Conservation (phyloP, 257 asterid species). For the Solanum gandarillasii region DNA sequence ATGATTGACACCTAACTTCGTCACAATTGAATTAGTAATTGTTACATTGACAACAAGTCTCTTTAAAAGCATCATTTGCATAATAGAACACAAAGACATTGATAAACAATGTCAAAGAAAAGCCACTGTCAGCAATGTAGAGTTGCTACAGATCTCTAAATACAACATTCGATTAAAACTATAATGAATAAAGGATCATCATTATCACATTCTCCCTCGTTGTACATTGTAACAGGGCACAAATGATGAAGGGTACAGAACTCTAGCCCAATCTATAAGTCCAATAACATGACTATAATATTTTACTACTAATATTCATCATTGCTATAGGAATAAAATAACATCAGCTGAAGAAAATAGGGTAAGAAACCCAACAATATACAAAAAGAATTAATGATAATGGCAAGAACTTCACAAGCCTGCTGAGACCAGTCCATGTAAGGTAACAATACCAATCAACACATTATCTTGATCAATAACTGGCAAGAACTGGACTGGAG, state of each 20-base stretch:
- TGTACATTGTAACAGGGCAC: background rate
- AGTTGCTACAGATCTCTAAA: background rate
- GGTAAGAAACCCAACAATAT: background rate
- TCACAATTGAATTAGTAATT: background rate
- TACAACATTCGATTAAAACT: background rate
- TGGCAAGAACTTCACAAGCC: constrained; percentile 16
- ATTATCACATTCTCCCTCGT: background rate
- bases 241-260: background rate
- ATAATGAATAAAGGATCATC: background rate
- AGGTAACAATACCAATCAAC: constrained; percentile 74
- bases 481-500: constrained; percentile 94
- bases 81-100: background rate
- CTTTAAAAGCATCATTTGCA: background rate
- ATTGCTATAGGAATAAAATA: background rate
- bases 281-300: background rate
- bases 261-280: background rate
- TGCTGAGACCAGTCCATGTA: constrained; percentile 60
- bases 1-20: background rate
- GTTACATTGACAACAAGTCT: background rate
- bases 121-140: background rate
- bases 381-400: background rate
- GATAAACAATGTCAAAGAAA: background rate
- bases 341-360: background rate
- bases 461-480: constrained; percentile 48
- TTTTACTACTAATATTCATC: background rate